These are phyloP conservation scores for Boletus huronensis DNA, from an alignment of 768 basidiomycete genomes.

Conservation along the genomic window DNA sequence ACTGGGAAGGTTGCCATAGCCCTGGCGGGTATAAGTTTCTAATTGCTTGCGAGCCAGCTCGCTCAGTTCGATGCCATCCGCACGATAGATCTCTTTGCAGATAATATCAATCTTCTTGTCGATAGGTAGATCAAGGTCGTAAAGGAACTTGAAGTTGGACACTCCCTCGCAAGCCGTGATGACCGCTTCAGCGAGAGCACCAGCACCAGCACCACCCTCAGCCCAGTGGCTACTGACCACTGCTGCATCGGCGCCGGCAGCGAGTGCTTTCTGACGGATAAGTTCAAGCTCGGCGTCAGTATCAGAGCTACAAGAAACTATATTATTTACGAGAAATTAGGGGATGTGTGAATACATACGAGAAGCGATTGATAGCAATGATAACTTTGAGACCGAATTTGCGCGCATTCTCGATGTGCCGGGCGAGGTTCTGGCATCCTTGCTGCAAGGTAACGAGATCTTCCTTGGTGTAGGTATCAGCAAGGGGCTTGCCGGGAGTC, in stretches of 20 bases:
- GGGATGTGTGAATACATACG: slow-evolving; percentile 51
- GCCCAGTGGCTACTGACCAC: slow-evolving; percentile 99
- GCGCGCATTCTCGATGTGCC: slow-evolving; percentile 90
- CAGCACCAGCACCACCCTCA: slow-evolving; percentile 87
- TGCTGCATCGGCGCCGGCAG: slow-evolving; percentile 90
- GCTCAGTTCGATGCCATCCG: slow-evolving; percentile 84
- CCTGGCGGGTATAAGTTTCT: slow-evolving; percentile 89
- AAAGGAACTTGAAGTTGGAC: slow-evolving; percentile 90
- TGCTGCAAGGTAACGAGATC: slow-evolving; percentile 84
- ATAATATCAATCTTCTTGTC: slow-evolving; percentile 88
- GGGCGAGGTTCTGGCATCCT: slow-evolving; percentile 89
- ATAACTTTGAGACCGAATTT: slow-evolving; percentile 97
- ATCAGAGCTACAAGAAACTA: slow-evolving; percentile 58
- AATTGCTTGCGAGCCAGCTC: slow-evolving; percentile 82
- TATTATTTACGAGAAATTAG: background rate
- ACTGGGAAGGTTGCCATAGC: slow-evolving; percentile 78
- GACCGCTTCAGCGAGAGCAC: slow-evolving; percentile 89
- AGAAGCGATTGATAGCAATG: slow-evolving; percentile 92
- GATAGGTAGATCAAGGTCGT: slow-evolving; percentile 79
- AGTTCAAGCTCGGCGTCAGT: slow-evolving; percentile 86
- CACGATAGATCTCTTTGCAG: slow-evolving; percentile 89
- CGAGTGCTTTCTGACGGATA: slow-evolving; percentile 73
- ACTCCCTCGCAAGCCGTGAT: slow-evolving; percentile 78
- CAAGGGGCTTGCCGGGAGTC: slow-evolving; percentile 90
- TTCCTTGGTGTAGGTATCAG: slow-evolving; percentile 92